Base-by-base conservation (phyloP, 495 filamentous ascomycete genomes). In the Pseudevernia furfuracea region DNA sequence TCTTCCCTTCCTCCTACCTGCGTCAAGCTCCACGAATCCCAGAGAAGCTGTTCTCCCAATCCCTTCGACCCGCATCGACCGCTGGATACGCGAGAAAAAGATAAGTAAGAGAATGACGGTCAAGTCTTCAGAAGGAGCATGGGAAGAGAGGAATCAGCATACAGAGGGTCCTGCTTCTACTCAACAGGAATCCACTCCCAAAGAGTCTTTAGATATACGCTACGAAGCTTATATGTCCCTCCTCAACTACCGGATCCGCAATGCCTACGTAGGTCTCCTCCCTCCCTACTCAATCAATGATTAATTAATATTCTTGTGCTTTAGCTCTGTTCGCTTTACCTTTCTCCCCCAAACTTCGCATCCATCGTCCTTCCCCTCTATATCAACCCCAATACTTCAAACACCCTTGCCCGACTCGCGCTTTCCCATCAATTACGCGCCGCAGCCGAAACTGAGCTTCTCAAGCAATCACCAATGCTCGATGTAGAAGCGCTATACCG, bases 1-100 rank as follows among this genome's bases (percentile, higher is more conserved):
- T 25, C 82, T 98, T 38, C 94, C 94, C 14, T 98, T 96, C 77
- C 83, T 98, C 56, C 82, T 93, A 14, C 87, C 89, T 55, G 77
- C 69, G 39, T 69, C 64, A 67, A 65, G 43, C 60, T 71, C 60
- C 67, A 37, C 43, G 23, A 38, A 38, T 11, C 58, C 55, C 32
- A 61, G 60, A 2, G 57, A 43, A 34, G 43, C 44, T 28, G 34
- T 52, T 32, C 61, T 59, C 15, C 83, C 87, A 10, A 77, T 94
- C n/a, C 78, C 87, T 1, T 83, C 87, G 12, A 77, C 72, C 64
- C 86, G 86, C 69, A 76, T 97, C 34, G 79, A 88, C 64, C 81
- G 83, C 70, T 97, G 90, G 84, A 82, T 83, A 44, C 77, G 82
- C 61, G 74, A 79, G n/a, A n/a, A 25, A 36, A 53, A 43, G 11